Base-by-base conservation (phyloP, 2,329 filamentous ascomycete genomes). In the Juglanconis sp. region DNA sequence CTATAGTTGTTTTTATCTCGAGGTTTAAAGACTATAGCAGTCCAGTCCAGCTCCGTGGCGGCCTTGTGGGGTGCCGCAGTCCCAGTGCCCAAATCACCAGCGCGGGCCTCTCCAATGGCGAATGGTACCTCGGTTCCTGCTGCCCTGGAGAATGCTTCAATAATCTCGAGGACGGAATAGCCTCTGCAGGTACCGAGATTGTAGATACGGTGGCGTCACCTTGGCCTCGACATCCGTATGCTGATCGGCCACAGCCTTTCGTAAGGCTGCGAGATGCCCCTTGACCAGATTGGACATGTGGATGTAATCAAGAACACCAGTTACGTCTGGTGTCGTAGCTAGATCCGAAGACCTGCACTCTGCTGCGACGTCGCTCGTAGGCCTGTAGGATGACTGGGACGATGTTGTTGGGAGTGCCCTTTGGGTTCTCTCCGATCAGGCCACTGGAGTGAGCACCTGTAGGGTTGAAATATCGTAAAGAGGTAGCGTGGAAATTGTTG, bases 1-100 rank as follows among this genome's bases (percentile, higher is more conserved):
- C 17, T 24, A 24, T 24, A 24, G 17, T 24, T 24, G 17, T 24
- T 24, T 2, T 24, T 24, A 24, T 24, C 17, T 24, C 2, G 17
- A 24, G 17, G 17, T 24, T 24, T 24, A 24, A 24, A 24, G 17
- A 24, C 17, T 17, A 59, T 56, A 47, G 56, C 60, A 24, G 44
- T 62, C 60, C 56, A 62, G 47, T 62, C 60, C 40, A 62, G 60
- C 56, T 62, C 60, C 10, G 56, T 62, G 3, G 56, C 57, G 15
- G 60, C 60, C 17, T 62, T 62, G 56, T 56, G 47, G 15, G 60
- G 38, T 5, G 60, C 59, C 0, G 60, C 60, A 5, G 60, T 62
- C 10, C 59, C 60, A 5, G 56, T 59, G 30, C 60, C 60, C 40
- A 62, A 30, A 30, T 62, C 60, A 5, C 60, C 60, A 5, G 52